A percentile compares a stretch with the other conserved stretches of the same genome.
These are phyloP conservation scores for Carex littledalei DNA, from an alignment of 176 grass and related monocot species.

Conservation along the genomic window DNA sequence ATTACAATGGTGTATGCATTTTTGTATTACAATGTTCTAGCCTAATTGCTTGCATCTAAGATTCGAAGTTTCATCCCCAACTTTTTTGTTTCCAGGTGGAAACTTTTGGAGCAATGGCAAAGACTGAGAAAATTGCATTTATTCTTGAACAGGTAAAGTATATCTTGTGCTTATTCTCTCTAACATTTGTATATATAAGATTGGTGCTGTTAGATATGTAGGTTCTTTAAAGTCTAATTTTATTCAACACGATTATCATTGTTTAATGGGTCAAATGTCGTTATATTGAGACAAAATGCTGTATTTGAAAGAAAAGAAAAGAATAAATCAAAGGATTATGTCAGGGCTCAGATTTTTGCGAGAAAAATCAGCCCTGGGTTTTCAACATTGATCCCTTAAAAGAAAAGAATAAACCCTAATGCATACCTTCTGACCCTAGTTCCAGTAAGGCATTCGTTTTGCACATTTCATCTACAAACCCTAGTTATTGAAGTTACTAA, in stretches of 20 bases:
- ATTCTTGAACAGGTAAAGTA: slow-evolving; percentile 77
- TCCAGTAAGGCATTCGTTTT: slow-evolving; percentile 15
- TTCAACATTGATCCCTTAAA: slow-evolving; percentile 76
- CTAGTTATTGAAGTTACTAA: neutral
- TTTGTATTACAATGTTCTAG: too few relatives aligned
- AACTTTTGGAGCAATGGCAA: slow-evolving; percentile 97
- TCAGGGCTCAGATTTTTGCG: slow-evolving; percentile 83
- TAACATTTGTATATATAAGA: neutral
- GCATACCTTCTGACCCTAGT: neutral
- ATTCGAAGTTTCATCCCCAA: neutral
- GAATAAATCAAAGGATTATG: slow-evolving; percentile 33
- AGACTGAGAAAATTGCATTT: slow-evolving; percentile 93
- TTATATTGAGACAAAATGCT: neutral
- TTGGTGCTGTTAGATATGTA: too few relatives aligned
- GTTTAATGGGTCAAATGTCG: too few relatives aligned
- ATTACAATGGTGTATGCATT: too few relatives aligned
- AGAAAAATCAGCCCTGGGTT: slow-evolving; percentile 90
- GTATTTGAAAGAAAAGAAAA: neutral
- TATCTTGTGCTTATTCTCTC: neutral
- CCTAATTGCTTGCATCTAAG: too few relatives aligned
- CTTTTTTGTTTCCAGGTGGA: slow-evolving; percentile 50
- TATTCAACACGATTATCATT: too few relatives aligned
- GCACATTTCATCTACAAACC: neutral
- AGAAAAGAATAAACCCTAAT: slow-evolving; percentile 66
- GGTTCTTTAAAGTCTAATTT: too few relatives aligned